A percentile compares a stretch with the other conserved stretches of the same genome.
These are phyloP conservation scores for Zygotorulaspora sp. DNA, from an alignment of 805 yeast species.

Conservation along the genomic window DNA sequence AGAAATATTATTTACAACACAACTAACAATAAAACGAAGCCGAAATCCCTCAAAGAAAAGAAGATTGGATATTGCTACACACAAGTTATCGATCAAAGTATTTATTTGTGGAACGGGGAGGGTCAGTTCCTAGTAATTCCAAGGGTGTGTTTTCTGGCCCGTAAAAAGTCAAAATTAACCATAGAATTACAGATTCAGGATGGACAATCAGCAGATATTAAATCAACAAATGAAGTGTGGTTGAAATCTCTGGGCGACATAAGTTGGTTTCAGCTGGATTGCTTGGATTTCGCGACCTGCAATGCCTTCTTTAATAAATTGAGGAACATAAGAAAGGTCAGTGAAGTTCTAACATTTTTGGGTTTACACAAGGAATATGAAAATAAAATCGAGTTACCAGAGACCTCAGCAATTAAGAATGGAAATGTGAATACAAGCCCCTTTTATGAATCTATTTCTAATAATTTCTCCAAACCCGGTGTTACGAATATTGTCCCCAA, in stretches of 20 bases:
- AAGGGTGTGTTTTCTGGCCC: slow-evolving; percentile 10
- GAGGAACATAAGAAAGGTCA: slow-evolving; percentile 26
- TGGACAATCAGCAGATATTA: slow-evolving; percentile 3
- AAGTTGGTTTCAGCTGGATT: slow-evolving; percentile 13
- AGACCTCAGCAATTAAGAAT: background rate
- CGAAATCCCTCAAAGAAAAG: slow-evolving; percentile 1
- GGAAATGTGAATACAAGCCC: slow-evolving; percentile 1
- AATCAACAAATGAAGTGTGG: slow-evolving; percentile 6
- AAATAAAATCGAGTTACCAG: slow-evolving; percentile 8
- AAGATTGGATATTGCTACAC: slow-evolving; percentile 8
- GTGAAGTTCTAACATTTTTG: slow-evolving; percentile 32
- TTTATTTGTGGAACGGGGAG: slow-evolving; percentile 22
- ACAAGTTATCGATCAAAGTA: slow-evolving; percentile 13
- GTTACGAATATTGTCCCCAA: slow-evolving; percentile 20
- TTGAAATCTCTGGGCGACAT: slow-evolving; percentile 5
- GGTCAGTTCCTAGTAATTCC: slow-evolving; percentile 16
- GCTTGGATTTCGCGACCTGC: slow-evolving; percentile 1
- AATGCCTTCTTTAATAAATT: slow-evolving; percentile 9
- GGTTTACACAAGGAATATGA: slow-evolving; percentile 20
- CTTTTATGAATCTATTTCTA: background rate
- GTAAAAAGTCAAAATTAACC: slow-evolving; percentile 12
- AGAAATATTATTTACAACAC: slow-evolving; percentile 9
- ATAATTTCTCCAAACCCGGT: slow-evolving; percentile 13
- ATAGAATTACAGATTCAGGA: slow-evolving; percentile 11
- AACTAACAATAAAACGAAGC: slow-evolving; percentile 3